Conservation (phyloP, 2,329 filamentous ascomycete species). For the Aspergillus alliaceus region DNA sequence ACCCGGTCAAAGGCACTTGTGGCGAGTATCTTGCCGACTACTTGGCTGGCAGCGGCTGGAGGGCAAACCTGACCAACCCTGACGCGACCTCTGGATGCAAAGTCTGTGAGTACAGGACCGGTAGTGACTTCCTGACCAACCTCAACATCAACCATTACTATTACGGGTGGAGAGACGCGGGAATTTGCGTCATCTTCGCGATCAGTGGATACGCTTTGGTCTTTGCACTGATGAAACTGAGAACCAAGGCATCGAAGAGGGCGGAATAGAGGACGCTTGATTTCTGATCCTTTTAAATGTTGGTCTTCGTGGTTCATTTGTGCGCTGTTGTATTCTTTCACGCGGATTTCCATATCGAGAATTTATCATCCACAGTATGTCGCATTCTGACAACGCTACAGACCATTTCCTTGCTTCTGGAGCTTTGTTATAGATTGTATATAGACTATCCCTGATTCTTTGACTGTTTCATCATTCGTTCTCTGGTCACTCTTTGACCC, state of each 20-base stretch:
- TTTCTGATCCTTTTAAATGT: too few relatives aligned
- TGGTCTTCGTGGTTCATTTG: too few relatives aligned
- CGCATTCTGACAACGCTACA: too few relatives aligned
- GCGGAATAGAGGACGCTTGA: too few relatives aligned
- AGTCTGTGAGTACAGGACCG: slow-evolving; percentile 62
- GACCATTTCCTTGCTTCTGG: too few relatives aligned
- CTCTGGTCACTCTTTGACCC: too few relatives aligned
- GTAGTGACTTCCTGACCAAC: slow-evolving; percentile 59
- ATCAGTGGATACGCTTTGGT: slow-evolving; percentile 54
- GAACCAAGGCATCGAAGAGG: slow-evolving; percentile 37
- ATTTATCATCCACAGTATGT: too few relatives aligned
- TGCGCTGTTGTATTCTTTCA: too few relatives aligned
- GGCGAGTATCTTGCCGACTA: slow-evolving; percentile 57
- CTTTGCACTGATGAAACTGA: slow-evolving; percentile 38
- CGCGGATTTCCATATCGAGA: too few relatives aligned
- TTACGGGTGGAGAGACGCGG: slow-evolving; percentile 67
- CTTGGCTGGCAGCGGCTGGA: slow-evolving; percentile 46
- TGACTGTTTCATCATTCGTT: too few relatives aligned
- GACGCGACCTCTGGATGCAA: slow-evolving; percentile 55
- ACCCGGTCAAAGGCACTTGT: slow-evolving; percentile 51
- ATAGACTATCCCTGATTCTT: too few relatives aligned
- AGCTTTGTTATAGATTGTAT: too few relatives aligned
- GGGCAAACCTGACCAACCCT: slow-evolving; percentile 59
- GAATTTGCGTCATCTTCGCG: slow-evolving; percentile 57
- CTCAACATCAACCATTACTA: slow-evolving; percentile 62